Evolutionary conservation across 768 basidiomycete species (phyloP), one percentile per base, ranked within the genome.

Genomic region (Suillus alpinus): DNA sequence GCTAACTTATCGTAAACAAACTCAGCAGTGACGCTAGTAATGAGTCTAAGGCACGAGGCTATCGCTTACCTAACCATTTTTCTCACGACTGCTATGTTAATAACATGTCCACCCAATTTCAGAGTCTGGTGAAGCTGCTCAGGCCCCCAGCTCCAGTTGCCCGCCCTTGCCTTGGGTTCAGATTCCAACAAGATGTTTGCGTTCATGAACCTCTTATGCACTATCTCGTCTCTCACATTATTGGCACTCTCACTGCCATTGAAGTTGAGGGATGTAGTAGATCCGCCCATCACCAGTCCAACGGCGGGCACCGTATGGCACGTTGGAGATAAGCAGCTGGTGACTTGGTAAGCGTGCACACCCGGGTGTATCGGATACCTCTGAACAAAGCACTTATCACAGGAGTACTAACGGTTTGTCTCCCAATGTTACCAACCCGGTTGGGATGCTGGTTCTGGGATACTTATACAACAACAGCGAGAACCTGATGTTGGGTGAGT

Each of bases 211-310:
- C 59, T 60, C 65, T 51, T 68, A 57, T 63, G 68, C 58, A 63
- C 65, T 58, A 58, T 73, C 41, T 36, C 65, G 59, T 66, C 59
- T 39, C 43, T 68, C 47, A 60, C 67, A n/a, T 60, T 43, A 12
- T 57, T 64, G 23, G 68, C 68, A 13, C 57, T 66, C 14, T 73
- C 78, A 26, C 61, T 72, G 16, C 79, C 79, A 44, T 52, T 80
- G 10, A 62, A 37, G 0, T 16, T 32, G 58, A 76, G 83, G 60
- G 81, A 83, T 60, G 82, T 83, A 39, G 80, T 77, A 29, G 72
- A 68, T 41, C 84, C 84, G 1, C 82, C 79, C 5, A 74, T 84
- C 63, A 77, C 76, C 44, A 78, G 71, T 61, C 83, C 84, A 16
- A 71, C 68, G 10, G 68, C 72, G 0, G 65, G 65, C 12, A 76